phyloP scores from a whole-genome alignment of 2,329 filamentous ascomycete species.

The Pseudogymnoascus sp. region DNA sequence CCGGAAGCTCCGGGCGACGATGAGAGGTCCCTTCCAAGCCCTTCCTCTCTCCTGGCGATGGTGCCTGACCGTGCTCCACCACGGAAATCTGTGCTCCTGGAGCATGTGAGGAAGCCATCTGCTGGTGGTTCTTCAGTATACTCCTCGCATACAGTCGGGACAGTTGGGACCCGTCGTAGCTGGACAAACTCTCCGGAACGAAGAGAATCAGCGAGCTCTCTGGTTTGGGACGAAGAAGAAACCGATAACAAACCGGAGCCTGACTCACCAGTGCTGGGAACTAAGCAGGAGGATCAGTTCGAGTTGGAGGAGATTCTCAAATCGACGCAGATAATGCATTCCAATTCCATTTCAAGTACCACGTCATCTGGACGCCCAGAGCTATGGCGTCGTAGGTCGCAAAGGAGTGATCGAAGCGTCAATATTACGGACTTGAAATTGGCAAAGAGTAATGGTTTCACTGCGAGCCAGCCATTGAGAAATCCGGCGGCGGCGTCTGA shows the following conservation, averaged over 20 bases:
- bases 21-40: neutral
- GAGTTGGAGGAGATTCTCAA: slow-evolving; percentile 5
- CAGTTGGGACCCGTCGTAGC: neutral
- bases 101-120: slow-evolving; percentile 1
- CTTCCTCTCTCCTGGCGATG: neutral
- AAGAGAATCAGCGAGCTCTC: neutral
- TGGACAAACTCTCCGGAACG: slow-evolving; percentile 4
- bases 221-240: neutral
- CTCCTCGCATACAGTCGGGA: neutral
- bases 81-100: neutral
- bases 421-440: slow-evolving; percentile 25
- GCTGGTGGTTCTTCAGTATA: neutral
- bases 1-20: neutral
- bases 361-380: slow-evolving; percentile 16
- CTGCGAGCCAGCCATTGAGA: slow-evolving; percentile 19
- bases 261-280: slow-evolving; percentile 1
- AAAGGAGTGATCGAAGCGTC: slow-evolving; percentile 21
- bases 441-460: slow-evolving; percentile 26
- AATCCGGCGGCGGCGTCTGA: neutral
- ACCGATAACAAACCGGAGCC: neutral
- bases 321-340: slow-evolving; percentile 4
- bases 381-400: slow-evolving; percentile 25
- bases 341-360: slow-evolving; percentile 7
- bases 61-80: slow-evolving; percentile 5
- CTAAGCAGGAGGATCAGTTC: neutral